Conservation (phyloP, 805 yeast genomes). For the Nakazawaea laoshanensis region DNA sequence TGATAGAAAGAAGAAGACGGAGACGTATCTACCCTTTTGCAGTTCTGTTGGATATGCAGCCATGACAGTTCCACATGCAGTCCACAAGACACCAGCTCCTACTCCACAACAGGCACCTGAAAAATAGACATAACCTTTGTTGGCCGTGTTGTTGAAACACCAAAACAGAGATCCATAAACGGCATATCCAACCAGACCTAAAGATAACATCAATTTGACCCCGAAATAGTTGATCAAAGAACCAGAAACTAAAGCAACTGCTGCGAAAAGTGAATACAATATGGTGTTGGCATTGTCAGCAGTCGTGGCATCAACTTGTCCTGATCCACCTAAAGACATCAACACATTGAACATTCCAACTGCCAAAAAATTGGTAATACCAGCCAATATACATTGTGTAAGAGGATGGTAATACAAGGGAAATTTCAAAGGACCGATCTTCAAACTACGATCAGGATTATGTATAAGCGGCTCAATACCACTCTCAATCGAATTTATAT, state of each 20-base stretch:
- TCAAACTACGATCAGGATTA: slow-evolving; percentile 4
- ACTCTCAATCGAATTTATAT: slow-evolving; percentile 1
- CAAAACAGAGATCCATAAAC: slow-evolving; percentile 8
- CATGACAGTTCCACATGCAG: slow-evolving; percentile 8
- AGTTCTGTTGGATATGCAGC: slow-evolving; percentile 3
- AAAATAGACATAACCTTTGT: slow-evolving; percentile 4
- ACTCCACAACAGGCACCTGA: slow-evolving; percentile 7
- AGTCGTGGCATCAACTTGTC: slow-evolving; percentile 4
- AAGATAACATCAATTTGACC: slow-evolving; percentile 1
- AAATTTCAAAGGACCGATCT: background rate
- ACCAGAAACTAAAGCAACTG: slow-evolving; percentile 8
- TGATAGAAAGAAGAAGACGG: slow-evolving; percentile 7
- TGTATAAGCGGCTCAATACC: slow-evolving; percentile 1
- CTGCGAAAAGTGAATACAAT: slow-evolving; percentile 6
- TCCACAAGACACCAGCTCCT: slow-evolving; percentile 10
- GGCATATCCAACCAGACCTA: slow-evolving; percentile 6
- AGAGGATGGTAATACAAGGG: slow-evolving; percentile 7
- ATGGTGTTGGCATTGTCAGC: slow-evolving; percentile 9
- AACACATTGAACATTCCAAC: slow-evolving; percentile 8
- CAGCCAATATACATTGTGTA: slow-evolving; percentile 13
- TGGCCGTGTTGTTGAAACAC: slow-evolving; percentile 8
- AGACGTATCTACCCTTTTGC: slow-evolving; percentile 9
- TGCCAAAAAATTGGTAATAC: slow-evolving; percentile 12
- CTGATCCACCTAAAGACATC: slow-evolving; percentile 8
- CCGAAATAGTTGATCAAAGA: slow-evolving; percentile 9